Percentiles rank a stretch among this genome's conserved stretches.
phyloP scores from a whole-genome alignment of 371 early-diverging fungal genomes.

The Apophysomyces variabilis region DNA sequence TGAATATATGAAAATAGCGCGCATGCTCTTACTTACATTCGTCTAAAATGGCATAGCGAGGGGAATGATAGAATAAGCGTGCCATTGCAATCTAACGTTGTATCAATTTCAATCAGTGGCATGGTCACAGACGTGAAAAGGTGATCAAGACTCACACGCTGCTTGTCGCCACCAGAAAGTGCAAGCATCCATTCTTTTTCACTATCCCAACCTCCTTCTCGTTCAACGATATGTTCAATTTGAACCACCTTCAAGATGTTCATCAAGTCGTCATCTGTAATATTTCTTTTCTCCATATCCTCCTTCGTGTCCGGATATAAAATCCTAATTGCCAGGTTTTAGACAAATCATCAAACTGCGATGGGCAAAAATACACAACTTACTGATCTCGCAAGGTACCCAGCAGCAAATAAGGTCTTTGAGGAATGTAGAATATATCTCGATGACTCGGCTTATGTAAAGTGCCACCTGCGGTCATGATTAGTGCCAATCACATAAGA shows the following conservation, averaged over 20 bases:
- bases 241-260: slow-evolving; percentile 79
- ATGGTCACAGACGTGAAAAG: background rate
- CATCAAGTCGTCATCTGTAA: slow-evolving; percentile 71
- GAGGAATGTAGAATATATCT: slow-evolving; percentile 96
- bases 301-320: slow-evolving; percentile 82
- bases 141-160: slow-evolving; percentile 59
- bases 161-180: slow-evolving; percentile 87
- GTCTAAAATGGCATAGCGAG: slow-evolving; percentile 88
- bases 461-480: slow-evolving; percentile 63
- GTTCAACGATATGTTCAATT: slow-evolving; percentile 76
- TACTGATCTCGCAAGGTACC: slow-evolving; percentile 95
- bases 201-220: slow-evolving; percentile 90
- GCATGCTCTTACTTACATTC: slow-evolving; percentile 62
- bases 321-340: slow-evolving; percentile 47
- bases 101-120: no score
- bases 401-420: slow-evolving; percentile 92
- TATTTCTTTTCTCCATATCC: slow-evolving; percentile 67
- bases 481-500: background rate
- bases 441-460: slow-evolving; percentile 80
- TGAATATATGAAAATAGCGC: background rate
- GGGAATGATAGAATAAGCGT: slow-evolving; percentile 89
- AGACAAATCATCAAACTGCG: background rate
- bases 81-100: slow-evolving; percentile 78
- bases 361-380: slow-evolving; percentile 13
- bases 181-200: slow-evolving; percentile 87